These are phyloP conservation scores for Podaxis sp. DNA, from an alignment of 768 basidiomycete genomes.

Conservation along the genomic window DNA sequence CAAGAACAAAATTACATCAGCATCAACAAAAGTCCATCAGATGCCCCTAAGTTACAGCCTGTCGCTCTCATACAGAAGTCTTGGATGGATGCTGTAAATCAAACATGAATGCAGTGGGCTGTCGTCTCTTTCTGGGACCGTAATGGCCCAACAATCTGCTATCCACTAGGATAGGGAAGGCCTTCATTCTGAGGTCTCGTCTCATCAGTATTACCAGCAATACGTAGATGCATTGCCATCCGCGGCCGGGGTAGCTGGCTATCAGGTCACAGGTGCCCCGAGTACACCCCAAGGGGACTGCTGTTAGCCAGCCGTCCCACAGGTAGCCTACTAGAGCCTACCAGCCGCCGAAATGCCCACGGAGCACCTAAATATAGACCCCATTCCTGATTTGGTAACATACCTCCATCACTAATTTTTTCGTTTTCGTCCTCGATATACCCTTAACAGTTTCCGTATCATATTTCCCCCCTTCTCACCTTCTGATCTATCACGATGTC, in stretches of 20 bases:
- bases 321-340: not conserved
- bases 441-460: not conserved
- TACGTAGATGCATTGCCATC: no score
- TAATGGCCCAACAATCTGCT: not conserved
- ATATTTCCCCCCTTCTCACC: no score
- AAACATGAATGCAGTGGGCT: no score
- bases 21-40: slow-evolving; percentile 2
- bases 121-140: not conserved
- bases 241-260: no score
- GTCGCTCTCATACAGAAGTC: not conserved
- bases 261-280: no score
- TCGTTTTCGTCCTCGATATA: not conserved
- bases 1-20: slow-evolving; percentile 1
- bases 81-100: no score
- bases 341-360: not conserved
- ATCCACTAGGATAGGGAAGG: no score
- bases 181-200: no score
- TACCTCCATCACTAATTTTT: not conserved
- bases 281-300: no score
- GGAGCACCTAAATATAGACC: not conserved
- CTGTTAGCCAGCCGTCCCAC: not conserved
- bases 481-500: not conserved
- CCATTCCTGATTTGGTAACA: not conserved
- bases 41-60: not conserved
- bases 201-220: no score